Conservation (phyloP, 768 basidiomycete genomes). For the Lactarius hengduanensis region DNA sequence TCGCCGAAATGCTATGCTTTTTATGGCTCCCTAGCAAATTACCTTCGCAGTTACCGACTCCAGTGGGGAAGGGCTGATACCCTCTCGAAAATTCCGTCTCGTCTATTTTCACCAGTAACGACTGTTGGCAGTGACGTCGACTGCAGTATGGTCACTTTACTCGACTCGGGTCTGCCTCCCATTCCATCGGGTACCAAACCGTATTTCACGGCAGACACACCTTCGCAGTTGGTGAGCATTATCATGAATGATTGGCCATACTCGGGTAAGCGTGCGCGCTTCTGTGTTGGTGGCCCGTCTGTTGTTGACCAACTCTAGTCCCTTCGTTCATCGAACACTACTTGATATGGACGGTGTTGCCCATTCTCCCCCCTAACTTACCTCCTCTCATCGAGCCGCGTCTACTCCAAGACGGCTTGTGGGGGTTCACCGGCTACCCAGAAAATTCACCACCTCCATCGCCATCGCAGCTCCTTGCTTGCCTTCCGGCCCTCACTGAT, state of each 20-base stretch:
- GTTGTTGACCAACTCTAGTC: conserved; percentile 39
- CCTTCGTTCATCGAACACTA: conserved; percentile 72
- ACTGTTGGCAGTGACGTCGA: not conserved
- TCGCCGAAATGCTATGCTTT: not conserved
- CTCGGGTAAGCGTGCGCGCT: conserved; percentile 50
- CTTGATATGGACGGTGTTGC: conserved; percentile 74
- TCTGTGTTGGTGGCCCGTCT: not conserved
- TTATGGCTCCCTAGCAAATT: conserved; percentile 52
- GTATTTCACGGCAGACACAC: conserved; percentile 67
- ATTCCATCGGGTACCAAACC: conserved; percentile 42
- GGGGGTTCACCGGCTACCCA: conserved; percentile 71
- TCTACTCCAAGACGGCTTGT: conserved; percentile 72
- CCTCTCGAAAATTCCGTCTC: conserved; percentile 57
- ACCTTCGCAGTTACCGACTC: conserved; percentile 64
- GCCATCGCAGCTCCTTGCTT: conserved; percentile 56
- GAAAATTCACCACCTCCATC: conserved; percentile 49
- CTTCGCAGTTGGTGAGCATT: conserved; percentile 59
- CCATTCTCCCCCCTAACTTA: conserved; percentile 62
- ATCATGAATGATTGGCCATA: conserved; percentile 90
- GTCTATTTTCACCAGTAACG: conserved; percentile 38
- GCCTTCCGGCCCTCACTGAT: conserved; percentile 61
- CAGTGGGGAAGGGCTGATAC: conserved; percentile 75
- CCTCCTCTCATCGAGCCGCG: conserved; percentile 51
- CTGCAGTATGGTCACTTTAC: not conserved
- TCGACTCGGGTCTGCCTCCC: conserved; percentile 32